Percentiles rank a stretch among this genome's conserved stretches.
These are phyloP conservation scores for Botryotinia globosa DNA, from an alignment of 2,329 filamentous ascomycete genomes.

Conservation along the genomic window DNA sequence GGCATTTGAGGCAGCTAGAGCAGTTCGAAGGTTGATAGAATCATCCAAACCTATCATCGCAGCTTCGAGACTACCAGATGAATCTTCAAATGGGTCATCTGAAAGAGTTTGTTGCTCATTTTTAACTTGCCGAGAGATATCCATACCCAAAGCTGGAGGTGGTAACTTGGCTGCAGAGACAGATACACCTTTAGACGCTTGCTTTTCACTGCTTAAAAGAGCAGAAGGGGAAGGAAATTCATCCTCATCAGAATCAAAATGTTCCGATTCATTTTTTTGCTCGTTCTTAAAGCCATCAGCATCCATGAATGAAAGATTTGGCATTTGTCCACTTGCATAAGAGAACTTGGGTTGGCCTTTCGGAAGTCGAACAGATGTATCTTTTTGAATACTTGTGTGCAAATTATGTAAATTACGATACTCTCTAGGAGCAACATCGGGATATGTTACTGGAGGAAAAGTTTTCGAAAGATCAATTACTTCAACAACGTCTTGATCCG, in stretches of 20 bases:
- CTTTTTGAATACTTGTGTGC: conserved; percentile 34
- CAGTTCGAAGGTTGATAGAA: conserved; percentile 20
- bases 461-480: conserved; percentile 33
- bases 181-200: not conserved
- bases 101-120: not conserved
- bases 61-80: conserved; percentile 29
- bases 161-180: not conserved
- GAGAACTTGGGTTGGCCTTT: conserved; percentile 34
- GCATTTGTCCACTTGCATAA: conserved; percentile 29
- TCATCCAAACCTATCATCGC: conserved; percentile 33
- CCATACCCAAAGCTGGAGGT: conserved; percentile 10
- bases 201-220: conserved; percentile 29
- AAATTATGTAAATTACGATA: conserved; percentile 37
- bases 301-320: conserved; percentile 30
- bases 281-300: not conserved
- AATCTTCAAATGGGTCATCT: conserved; percentile 9
- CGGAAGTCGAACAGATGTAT: conserved; percentile 27
- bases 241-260: conserved; percentile 28
- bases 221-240: conserved; percentile 42
- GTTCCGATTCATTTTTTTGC: conserved; percentile 10
- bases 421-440: conserved; percentile 29
- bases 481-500: conserved; percentile 29
- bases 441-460: conserved; percentile 24
- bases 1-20: not conserved
- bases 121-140: not conserved